Evolutionary conservation across 1,284 basidiomycete genomes (phyloP).

Genomic region (Naganishia sp.): DNA sequence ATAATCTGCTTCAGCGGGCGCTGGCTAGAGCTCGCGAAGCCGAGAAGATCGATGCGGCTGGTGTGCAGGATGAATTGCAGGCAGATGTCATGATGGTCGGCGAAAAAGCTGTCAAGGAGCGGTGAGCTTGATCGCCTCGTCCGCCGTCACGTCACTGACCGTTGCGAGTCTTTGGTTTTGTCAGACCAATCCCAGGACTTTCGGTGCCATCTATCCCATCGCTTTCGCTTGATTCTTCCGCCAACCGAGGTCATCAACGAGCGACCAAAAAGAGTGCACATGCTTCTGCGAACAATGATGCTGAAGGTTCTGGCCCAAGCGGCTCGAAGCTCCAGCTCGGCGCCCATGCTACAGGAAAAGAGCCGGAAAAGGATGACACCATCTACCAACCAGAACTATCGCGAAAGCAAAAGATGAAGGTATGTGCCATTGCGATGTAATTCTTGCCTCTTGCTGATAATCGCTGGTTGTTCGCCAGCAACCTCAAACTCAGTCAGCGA

Average conservation of each 20-base stretch:
- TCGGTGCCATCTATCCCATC: constrained; percentile 57
- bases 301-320: constrained; percentile 27
- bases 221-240: constrained; percentile 22
- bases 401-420: constrained; percentile 54
- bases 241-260: constrained; percentile 24
- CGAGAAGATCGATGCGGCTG: constrained; percentile 35
- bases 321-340: constrained; percentile 39
- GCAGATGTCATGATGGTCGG: constrained; percentile 49
- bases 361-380: constrained; percentile 41
- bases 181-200: constrained; percentile 59
- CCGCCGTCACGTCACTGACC: constrained; percentile 21
- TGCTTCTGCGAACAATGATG: neutral
- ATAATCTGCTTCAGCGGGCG: constrained; percentile 65
- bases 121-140: constrained; percentile 43
- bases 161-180: constrained; percentile 9
- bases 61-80: constrained; percentile 36
- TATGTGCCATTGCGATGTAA: constrained; percentile 38
- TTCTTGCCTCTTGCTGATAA: neutral
- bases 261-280: constrained; percentile 16
- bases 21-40: constrained; percentile 58
- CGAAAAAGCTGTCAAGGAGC: constrained; percentile 44
- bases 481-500: constrained; percentile 59
- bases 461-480: constrained; percentile 10
- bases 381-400: constrained; percentile 55
- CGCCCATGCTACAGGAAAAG: constrained; percentile 57